Evolutionary conservation across 2,329 filamentous ascomycete genomes (phyloP).

Genomic region (Colletotrichum simmondsii): DNA sequence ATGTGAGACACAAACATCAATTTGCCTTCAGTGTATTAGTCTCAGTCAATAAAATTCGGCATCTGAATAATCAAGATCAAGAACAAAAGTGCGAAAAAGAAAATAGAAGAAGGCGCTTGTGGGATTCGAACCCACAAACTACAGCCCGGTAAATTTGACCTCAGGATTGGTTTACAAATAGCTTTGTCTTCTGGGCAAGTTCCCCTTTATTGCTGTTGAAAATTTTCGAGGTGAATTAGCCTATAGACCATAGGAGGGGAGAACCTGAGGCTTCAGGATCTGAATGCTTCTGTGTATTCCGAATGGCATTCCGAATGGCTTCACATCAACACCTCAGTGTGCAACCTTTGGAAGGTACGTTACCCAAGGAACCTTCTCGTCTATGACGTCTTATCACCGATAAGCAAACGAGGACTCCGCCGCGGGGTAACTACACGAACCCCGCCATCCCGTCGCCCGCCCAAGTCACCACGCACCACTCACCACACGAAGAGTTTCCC

Average conservation of each 20-base stretch:
- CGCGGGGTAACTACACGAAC: constrained; percentile 22
- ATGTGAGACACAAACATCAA: neutral
- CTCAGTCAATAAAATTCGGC: too few species aligned
- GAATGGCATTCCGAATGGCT: neutral
- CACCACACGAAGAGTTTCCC: neutral
- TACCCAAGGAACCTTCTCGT: neutral
- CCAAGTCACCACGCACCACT: neutral
- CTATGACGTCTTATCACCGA: constrained; percentile 31
- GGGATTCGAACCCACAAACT: too few species aligned
- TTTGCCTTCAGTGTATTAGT: too few species aligned
- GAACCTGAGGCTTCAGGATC: neutral
- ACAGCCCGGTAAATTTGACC: too few species aligned
- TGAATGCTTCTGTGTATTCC: neutral
- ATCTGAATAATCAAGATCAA: too few species aligned
- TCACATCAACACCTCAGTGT: neutral
- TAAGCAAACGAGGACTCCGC: constrained; percentile 12
- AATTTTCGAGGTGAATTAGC: too few species aligned
- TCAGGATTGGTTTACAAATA: too few species aligned
- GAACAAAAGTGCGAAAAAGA: too few species aligned
- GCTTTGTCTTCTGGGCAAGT: too few species aligned
- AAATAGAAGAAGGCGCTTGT: too few species aligned
- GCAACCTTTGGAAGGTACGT: too few species aligned
- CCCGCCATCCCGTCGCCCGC: neutral
- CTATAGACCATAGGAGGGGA: neutral
- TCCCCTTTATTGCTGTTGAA: neutral